Conservation (phyloP, 2,329 filamentous ascomycete species). For the Penicillium paneum region DNA sequence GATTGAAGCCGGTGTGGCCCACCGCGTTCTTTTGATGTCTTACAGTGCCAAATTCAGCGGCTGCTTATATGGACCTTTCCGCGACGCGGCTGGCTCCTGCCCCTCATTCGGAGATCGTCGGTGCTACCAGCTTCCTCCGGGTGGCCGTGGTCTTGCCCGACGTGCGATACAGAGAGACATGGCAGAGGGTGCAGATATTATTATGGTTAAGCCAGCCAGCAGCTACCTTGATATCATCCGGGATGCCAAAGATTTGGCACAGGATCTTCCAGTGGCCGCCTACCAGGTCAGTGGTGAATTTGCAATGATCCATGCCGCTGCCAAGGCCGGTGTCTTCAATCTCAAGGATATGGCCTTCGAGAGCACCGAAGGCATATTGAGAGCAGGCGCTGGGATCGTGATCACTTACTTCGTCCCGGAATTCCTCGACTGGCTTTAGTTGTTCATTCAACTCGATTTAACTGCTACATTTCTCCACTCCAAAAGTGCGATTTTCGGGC, state of each 20-base stretch:
- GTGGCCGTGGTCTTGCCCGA: constrained; percentile 84
- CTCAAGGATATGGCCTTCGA: constrained; percentile 93
- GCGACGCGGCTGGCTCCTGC: constrained; percentile 86
- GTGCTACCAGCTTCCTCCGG: constrained; percentile 95
- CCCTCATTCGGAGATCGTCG: constrained; percentile 92
- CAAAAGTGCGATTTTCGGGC: constrained; percentile 5
- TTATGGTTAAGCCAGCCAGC: constrained; percentile 98
- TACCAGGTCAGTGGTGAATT: constrained; percentile 98
- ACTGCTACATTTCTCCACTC: background rate
- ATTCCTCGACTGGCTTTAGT: constrained; percentile 60
- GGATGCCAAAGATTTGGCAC: constrained; percentile 90
- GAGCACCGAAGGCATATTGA: constrained; percentile 85
- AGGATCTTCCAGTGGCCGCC: constrained; percentile 86
- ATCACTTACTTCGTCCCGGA: constrained; percentile 92
- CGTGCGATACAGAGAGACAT: constrained; percentile 89
- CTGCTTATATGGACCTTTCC: constrained; percentile 94
- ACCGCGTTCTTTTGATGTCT: constrained; percentile 90
- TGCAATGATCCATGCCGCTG: constrained; percentile 94
- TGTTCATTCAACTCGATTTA: background rate
- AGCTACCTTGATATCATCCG: constrained; percentile 97
- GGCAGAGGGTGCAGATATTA: constrained; percentile 89
- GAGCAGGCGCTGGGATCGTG: constrained; percentile 89
- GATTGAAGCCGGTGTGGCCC: constrained; percentile 89
- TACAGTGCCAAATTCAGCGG: constrained; percentile 98
- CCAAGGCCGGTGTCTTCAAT: constrained; percentile 95